Base-by-base conservation (phyloP, 768 basidiomycete species). In the Scleroderma bovista region DNA sequence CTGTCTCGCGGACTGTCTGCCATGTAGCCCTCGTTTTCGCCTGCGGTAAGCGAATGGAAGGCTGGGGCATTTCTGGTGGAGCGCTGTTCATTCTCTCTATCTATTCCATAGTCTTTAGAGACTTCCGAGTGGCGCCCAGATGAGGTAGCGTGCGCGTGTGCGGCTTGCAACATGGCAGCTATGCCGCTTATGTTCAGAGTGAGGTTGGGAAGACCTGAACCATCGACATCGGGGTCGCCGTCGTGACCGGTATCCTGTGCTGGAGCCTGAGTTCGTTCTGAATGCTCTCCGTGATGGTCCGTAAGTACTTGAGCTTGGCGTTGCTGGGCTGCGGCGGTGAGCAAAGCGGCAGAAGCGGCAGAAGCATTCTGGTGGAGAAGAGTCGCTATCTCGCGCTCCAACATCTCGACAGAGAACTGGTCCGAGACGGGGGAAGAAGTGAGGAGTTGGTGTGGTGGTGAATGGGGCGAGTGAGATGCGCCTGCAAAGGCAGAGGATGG, bases 151-250 rank as follows among this genome's bases (percentile, higher is more conserved):
- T 79, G 81, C 4, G 80, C 80, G 44, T 87, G 84, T 9, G 84
- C 88, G 47, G 86, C 88, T 54, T 89, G 86, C 26, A 90, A 70
- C 56, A 88, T 84, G 43, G 86, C 87, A n/a, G 84, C 86, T 43
- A 91, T 77, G 4, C 81, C 78, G 54, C 73, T 78, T 37, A 87
- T 64, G 58, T 77, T 79, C 39, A 85, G 68, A 32, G 76, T 75
- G n/a, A 84, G 66, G 43, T 75, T 72, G 10, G 69, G 34, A 13
- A 63, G 57, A 22, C 44, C 19, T 10, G 55, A 34, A 29, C 47
- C 54, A 39, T 55, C 59, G 47, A 44, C 31, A 45, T 52, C 51
- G 64, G 51, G 52, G 49, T 24, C 31, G 41, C 29, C 48, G 22
- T 41, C 54, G 22, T 57, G 56, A 46, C 42, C 44, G 15, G 48